Evolutionary conservation across 31 red algal species (phyloP).

Genomic region (Bonnemaisonia californica): DNA sequence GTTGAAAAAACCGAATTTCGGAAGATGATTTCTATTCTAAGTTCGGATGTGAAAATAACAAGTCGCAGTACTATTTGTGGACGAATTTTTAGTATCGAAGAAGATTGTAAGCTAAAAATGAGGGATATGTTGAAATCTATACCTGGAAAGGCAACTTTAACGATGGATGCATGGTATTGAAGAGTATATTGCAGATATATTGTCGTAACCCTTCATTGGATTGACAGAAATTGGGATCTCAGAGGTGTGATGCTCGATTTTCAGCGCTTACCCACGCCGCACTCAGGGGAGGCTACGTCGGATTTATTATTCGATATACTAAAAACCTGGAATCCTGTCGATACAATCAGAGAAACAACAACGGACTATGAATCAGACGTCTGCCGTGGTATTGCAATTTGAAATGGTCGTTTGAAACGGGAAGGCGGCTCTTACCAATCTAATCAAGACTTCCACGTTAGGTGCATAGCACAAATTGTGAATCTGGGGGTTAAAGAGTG

Average conservation of each 20-base stretch:
- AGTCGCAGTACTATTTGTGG: neutral
- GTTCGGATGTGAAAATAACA: neutral
- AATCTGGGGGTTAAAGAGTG: neutral
- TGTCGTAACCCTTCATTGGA: neutral
- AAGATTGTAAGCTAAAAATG: neutral
- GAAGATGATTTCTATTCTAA: neutral
- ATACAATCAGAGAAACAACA: neutral
- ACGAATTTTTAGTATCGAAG: neutral
- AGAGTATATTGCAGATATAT: neutral
- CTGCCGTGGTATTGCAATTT: neutral
- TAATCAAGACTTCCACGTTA: slow-evolving; percentile 1
- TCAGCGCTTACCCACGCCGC: neutral
- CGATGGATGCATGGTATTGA: neutral
- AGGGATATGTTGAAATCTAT: neutral
- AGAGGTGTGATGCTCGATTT: slow-evolving; percentile 3
- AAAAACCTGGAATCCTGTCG: neutral
- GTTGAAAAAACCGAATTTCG: neutral
- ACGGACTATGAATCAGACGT: slow-evolving; percentile 6
- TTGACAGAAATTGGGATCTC: neutral
- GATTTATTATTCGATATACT: neutral
- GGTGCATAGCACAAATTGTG: slow-evolving; percentile 10
- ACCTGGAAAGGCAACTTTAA: neutral
- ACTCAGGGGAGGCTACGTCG: neutral
- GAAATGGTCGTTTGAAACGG: neutral
- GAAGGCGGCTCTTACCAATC: neutral